Percentiles rank a stretch among this genome's conserved stretches.
phyloP scores from a whole-genome alignment of 768 basidiomycete genomes.

The Rhodotorula toruloides region DNA sequence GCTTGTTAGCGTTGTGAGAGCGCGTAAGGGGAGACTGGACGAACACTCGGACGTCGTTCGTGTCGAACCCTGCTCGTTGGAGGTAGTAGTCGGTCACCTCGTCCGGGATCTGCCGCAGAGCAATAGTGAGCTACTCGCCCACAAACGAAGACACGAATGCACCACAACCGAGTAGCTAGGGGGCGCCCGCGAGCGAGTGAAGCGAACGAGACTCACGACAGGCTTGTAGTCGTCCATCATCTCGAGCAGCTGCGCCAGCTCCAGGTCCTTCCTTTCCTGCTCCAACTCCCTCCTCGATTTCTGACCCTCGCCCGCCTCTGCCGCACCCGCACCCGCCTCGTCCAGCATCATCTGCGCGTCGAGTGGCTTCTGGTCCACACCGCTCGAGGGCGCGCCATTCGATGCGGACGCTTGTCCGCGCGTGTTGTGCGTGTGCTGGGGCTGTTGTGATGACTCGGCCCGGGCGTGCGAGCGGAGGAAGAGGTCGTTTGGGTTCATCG shows the following conservation, averaged over 20 bases:
- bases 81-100: conserved; percentile 98
- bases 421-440: conserved; percentile 4
- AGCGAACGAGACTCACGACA: conserved; percentile 56
- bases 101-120: conserved; percentile 70
- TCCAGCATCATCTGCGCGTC: too few species aligned
- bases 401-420: conserved; percentile 3
- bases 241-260: conserved; percentile 84
- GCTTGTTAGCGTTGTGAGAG: background rate
- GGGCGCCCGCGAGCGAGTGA: background rate
- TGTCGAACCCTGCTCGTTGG: conserved; percentile 91
- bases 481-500: conserved; percentile 33
- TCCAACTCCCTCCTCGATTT: conserved; percentile 42
- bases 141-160: background rate
- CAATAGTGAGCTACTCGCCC: too few species aligned
- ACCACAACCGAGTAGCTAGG: too few species aligned
- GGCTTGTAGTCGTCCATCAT: conserved; percentile 98
- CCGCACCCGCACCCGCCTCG: too few species aligned
- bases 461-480: conserved; percentile 6
- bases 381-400: background rate
- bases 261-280: conserved; percentile 73
- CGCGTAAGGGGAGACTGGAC: conserved; percentile 41
- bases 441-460: background rate
- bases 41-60: conserved; percentile 85
- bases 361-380: too few species aligned
- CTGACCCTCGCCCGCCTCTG: too few species aligned